A percentile compares a stretch with the other conserved stretches of the same genome.
Evolutionary conservation across 164 flowering plant species (phyloP).

Genomic region (Kalanchoe fedtschenkoi): DNA sequence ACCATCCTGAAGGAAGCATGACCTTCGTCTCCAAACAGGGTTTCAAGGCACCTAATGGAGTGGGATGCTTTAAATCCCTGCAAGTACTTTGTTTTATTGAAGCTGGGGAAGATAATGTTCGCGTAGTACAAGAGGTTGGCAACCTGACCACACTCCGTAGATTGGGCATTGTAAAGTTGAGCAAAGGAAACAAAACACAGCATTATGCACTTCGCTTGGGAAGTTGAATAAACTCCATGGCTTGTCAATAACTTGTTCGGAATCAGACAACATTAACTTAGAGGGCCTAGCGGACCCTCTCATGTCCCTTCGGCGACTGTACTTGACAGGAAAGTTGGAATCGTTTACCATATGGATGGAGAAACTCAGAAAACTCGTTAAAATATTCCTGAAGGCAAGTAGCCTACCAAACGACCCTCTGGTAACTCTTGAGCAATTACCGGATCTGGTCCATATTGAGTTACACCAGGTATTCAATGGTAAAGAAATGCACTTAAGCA

Average conservation of each 20-base stretch:
- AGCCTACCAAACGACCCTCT: not conserved
- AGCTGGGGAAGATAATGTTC: not conserved
- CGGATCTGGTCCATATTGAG: not conserved
- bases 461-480: not conserved
- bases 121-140: slow-evolving; percentile 9
- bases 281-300: not conserved
- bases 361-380: not conserved
- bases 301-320: not conserved
- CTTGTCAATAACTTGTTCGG: slow-evolving; percentile 1
- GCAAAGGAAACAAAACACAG: slow-evolving; percentile 4
- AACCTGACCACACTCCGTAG: slow-evolving; percentile 11
- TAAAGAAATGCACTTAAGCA: not conserved
- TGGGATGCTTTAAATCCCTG: slow-evolving; percentile 8
- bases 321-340: not conserved
- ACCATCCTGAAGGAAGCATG: not conserved
- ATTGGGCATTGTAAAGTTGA: slow-evolving; percentile 8
- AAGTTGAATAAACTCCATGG: slow-evolving; percentile 4
- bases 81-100: slow-evolving; percentile 12
- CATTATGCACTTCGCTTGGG: slow-evolving; percentile 7
- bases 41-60: slow-evolving; percentile 5
- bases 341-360: not conserved
- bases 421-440: not conserved
- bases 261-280: not conserved
- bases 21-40: not conserved
- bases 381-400: not conserved